These are phyloP conservation scores for Solanum hybrid DNA, from an alignment of 305 asterid species.

Conservation along the genomic window DNA sequence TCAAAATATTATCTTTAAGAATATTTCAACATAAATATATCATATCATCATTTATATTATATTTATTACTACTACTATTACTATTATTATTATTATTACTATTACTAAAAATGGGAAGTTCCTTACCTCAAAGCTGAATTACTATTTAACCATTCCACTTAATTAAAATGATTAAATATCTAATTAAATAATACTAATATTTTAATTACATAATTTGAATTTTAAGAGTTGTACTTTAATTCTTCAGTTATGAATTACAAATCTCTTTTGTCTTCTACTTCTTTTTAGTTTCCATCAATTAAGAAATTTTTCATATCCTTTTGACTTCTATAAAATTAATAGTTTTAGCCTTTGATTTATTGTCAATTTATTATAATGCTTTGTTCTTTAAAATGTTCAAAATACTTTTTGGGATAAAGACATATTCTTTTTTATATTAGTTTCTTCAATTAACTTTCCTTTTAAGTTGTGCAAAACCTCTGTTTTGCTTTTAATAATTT, in stretches of 20 bases:
- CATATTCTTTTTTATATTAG: background rate
- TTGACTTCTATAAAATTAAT: background rate
- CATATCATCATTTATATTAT: background rate
- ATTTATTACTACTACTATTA: too few relatives aligned
- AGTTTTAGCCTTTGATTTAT: background rate
- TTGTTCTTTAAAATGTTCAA: background rate
- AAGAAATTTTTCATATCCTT: background rate
- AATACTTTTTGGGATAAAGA: background rate
- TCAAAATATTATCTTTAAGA: background rate
- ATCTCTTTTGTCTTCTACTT: too few relatives aligned
- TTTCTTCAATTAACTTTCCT: background rate
- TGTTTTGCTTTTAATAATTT: too few relatives aligned
- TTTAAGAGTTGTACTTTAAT: background rate
- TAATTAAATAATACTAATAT: too few relatives aligned
- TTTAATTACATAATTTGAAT: background rate
- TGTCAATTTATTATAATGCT: background rate
- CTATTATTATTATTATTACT: too few relatives aligned
- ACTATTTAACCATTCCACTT: fast-evolving
- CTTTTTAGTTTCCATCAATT: background rate
- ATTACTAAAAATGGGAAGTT: background rate
- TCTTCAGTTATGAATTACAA: background rate
- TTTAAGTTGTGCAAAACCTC: too few relatives aligned
- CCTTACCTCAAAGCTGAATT: fast-evolving
- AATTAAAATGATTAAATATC: too few relatives aligned
- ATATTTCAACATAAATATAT: background rate